A percentile compares a stretch with the other conserved stretches of the same genome.
These are phyloP conservation scores for Gastrodia elata DNA, from an alignment of 106 monocot genomes.

Conservation along the genomic window DNA sequence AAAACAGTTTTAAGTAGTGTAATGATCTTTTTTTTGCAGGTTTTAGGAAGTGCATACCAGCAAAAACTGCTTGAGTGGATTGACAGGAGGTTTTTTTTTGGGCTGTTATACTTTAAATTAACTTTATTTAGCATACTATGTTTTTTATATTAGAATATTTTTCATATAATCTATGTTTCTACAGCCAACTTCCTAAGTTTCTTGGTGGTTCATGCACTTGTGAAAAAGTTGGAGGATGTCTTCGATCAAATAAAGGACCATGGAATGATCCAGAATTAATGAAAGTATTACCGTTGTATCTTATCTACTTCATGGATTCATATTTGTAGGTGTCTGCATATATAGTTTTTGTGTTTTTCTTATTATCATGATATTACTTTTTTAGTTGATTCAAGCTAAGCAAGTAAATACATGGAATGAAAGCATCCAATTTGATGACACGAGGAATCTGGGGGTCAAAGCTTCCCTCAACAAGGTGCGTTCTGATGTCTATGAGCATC, in stretches of 20 bases:
- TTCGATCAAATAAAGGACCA: constrained; percentile 73
- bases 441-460: neutral
- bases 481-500: neutral
- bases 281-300: constrained; percentile 37
- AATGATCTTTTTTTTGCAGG: constrained; percentile 18
- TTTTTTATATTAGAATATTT: neutral
- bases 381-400: constrained; percentile 13
- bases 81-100: constrained; percentile 37
- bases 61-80: constrained; percentile 56
- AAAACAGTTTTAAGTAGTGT: neutral
- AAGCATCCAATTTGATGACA: constrained; percentile 2
- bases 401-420: constrained; percentile 1
- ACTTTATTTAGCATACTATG: neutral
- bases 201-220: constrained; percentile 78
- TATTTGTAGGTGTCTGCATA: neutral
- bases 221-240: constrained; percentile 55
- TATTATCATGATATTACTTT: constrained; percentile 6
- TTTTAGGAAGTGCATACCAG: constrained; percentile 54
- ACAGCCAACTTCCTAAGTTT: constrained; percentile 81
- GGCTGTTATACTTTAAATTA: neutral
- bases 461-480: constrained; percentile 6
- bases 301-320: neutral
- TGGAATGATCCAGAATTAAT: constrained; percentile 74
- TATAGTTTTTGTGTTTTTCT: neutral
- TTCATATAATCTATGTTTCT: constrained; percentile 3